Evolutionary conservation across 495 filamentous ascomycete genomes (phyloP).

Genomic region (Lophium mytilinum): DNA sequence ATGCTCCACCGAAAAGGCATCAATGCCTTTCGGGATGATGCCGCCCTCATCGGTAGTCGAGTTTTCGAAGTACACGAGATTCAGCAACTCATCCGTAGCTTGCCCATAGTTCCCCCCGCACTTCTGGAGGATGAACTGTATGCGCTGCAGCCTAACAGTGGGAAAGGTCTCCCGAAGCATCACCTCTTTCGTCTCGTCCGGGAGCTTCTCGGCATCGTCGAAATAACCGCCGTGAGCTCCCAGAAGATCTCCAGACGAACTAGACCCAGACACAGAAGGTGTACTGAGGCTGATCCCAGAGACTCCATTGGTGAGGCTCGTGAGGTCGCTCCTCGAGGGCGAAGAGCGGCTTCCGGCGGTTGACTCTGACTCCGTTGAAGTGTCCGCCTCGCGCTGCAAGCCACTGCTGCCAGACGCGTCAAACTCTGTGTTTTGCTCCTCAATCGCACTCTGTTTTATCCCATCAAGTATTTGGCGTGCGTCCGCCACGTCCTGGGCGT

Average conservation of each 20-base stretch:
- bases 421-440: conserved; percentile 63
- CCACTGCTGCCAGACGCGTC: conserved; percentile 66
- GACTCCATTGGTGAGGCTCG: conserved; percentile 34
- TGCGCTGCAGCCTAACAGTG: conserved; percentile 50
- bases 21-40: conserved; percentile 58
- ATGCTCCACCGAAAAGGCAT: conserved; percentile 58
- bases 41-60: conserved; percentile 37
- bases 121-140: conserved; percentile 58
- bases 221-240: conserved; percentile 9
- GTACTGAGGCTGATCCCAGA: conserved; percentile 20
- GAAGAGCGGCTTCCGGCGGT: conserved; percentile 9
- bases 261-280: not conserved
- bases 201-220: conserved; percentile 31
- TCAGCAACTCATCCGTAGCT: conserved; percentile 76
- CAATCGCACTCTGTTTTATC: conserved; percentile 51
- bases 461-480: conserved; percentile 47
- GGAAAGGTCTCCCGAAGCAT: conserved; percentile 64
- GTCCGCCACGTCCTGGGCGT: conserved; percentile 41
- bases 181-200: conserved; percentile 43
- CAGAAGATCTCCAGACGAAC: conserved; percentile 8
- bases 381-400: conserved; percentile 13
- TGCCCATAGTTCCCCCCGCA: conserved; percentile 52
- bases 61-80: conserved; percentile 61
- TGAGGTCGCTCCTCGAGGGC: conserved; percentile 41
- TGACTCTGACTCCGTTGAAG: not conserved